Evolutionary conservation across 225 moss, liverwort and hornwort species (phyloP), one percentile per base, ranked within the genome.

Genomic region (Sphagnum contortum): DNA sequence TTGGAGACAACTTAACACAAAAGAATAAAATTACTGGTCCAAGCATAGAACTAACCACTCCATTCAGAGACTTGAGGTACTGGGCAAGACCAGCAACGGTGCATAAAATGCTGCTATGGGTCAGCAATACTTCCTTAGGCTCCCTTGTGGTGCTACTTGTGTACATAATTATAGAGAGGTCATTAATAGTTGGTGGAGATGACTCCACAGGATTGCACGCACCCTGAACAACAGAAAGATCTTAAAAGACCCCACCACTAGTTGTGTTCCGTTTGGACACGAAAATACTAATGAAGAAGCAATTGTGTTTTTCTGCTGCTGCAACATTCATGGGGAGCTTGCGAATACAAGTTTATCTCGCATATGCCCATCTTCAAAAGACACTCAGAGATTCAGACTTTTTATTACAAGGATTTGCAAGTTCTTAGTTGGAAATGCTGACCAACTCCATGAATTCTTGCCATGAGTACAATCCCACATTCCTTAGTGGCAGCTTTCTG

Each of bases 91-190:
- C 85, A 49, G 78, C 78, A 59, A 89, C 83, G 47, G 79, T 68
- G 66, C 61, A 65, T 62, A 89, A 62, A 52, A 92, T 75, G 68
- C 81, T 89, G 64, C 77, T 78, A 68, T 92, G 85, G 48, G 77
- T 70, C 73, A 92, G 63, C 68, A 83, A 80, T 50, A 86, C 92
- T 50, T 89, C 92, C 75, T 92, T 92, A 6, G 92, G 89, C 59
- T 92, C 89, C 60, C 92, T 87, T 48, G 92, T 89, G 49, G 92
- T 92, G 59, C 92, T 89, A 72, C 92, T 89, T 14, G 92, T 92
- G 57, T 89, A 92, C 92, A 92, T 92, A 48, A 89, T 92, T 60
- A 87, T 92, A 50, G 85, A 89, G 49, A 92, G 65, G 52, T 89
- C 89, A 57, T 81, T 79, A 64, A 72, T 77, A 66, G 60, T 65